Conservation (phyloP, 345 rosid species). For the Xanthoceras sorbifolium region DNA sequence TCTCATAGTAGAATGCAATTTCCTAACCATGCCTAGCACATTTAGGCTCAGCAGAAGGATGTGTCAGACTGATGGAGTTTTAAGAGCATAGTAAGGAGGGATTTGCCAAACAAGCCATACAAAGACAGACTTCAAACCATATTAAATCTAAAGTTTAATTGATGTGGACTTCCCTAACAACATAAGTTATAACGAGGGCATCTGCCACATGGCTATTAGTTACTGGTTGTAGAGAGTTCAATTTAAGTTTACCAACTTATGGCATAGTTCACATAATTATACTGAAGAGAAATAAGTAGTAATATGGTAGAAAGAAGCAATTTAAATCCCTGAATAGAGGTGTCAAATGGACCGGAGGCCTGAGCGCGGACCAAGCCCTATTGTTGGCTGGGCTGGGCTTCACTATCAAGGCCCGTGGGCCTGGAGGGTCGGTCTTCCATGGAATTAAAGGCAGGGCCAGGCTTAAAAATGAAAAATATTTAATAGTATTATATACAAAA, state of each 20-base stretch:
- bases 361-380: too few relatives aligned
- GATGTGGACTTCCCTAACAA: not conserved
- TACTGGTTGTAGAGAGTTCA: not conserved
- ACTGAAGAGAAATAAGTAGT: not conserved
- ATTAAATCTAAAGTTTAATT: not conserved
- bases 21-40: not conserved
- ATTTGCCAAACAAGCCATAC: not conserved
- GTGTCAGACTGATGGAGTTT: not conserved
- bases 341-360: too few relatives aligned
- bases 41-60: not conserved
- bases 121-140: not conserved
- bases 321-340: not conserved
- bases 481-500: too few relatives aligned
- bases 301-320: not conserved
- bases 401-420: too few relatives aligned
- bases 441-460: too few relatives aligned
- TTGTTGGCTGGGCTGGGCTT: too few relatives aligned
- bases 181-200: not conserved
- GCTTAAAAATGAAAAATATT: too few relatives aligned
- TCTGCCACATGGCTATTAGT: not conserved
- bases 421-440: too few relatives aligned
- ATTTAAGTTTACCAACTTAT: slow-evolving; percentile 2
- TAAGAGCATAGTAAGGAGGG: not conserved
- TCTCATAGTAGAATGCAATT: not conserved
- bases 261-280: slow-evolving; percentile 5